Base-by-base conservation (phyloP, 345 rosid genomes). In the Iberis pinnata region DNA sequence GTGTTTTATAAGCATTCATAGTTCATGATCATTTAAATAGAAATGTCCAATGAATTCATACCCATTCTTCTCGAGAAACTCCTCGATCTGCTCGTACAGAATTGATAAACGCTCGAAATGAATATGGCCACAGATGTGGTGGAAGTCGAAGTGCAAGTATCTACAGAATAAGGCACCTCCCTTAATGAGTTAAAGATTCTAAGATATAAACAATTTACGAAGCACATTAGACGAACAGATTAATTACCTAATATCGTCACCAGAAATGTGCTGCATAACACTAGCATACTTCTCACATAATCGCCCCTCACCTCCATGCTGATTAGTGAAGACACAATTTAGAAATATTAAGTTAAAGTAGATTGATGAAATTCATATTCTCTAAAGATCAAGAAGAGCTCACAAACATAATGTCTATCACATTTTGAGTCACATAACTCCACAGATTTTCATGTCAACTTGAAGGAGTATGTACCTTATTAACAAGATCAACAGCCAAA, bases 101-200 rank as follows among this genome's bases (percentile, higher is more conserved):
- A 81, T 77, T 29, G 96, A 74, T 59, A 92, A 89, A 51, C 85
- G 88, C 84, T 92, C 96, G 76, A 92, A 92, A 68, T 83, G 96
- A 76, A 88, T 73, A 53, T 92, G 98, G 41, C 98, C 98, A 44
- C 96, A 92, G 67, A 88, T 72, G 41, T 50, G 75, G 70, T 88
- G 95, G 52, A 92, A 92, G 80, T 92, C 96, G 27, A 92, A 92
- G 82, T 88, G 96, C 77, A 92, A 63, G 68, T 92, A 85, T 77
- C 98, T 92, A 70, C 70, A 78, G 46, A 44, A 70, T 45, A 42
- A 43, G 66, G 55, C 18, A 35, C 20, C 25, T 58, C 35, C 27
- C 53, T 43, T 25, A 56, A 52, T 62, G 42, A 70, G 46, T 58
- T 45, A n/a, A 46, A 19, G 9, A n/a, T 17, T 38, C 7, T 37